phyloP scores from a whole-genome alignment of 2,329 filamentous ascomycete species.

The Diplodia sapinea region DNA sequence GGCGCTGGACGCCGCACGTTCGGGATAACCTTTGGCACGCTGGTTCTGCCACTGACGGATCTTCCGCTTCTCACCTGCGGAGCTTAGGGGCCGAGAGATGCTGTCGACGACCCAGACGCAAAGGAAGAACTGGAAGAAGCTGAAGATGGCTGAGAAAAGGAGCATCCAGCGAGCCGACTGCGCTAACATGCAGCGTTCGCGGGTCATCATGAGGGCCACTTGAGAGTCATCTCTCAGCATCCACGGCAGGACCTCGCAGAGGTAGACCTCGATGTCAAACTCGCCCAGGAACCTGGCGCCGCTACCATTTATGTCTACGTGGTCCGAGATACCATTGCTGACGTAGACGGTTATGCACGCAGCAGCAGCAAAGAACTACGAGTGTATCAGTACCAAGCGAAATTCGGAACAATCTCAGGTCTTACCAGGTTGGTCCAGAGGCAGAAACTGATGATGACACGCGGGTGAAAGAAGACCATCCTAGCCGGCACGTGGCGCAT shows the following conservation, averaged over 20 bases:
- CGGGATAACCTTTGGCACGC: neutral
- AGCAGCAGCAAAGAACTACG: neutral
- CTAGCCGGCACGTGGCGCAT: neutral
- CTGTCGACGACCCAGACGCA: conserved; percentile 11
- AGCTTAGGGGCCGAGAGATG: neutral
- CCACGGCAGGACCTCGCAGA: conserved; percentile 5
- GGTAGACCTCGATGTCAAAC: conserved; percentile 13
- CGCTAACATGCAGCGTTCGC: neutral
- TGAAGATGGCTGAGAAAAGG: neutral
- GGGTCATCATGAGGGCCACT: neutral
- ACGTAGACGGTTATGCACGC: neutral
- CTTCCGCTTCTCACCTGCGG: neutral
- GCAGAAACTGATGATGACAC: conserved; percentile 10
- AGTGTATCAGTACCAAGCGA: neutral
- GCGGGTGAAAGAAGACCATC: conserved; percentile 21
- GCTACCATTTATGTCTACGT: neutral
- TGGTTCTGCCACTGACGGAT: neutral
- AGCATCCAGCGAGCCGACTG: neutral
- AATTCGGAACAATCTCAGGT: too few relatives aligned
- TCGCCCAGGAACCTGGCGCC: neutral
- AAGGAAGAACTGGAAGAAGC: conserved; percentile 4
- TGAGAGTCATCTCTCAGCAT: neutral
- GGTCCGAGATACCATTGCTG: neutral
- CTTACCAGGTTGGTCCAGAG: conserved; percentile 7
- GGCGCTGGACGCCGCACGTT: neutral